Base-by-base conservation (phyloP, 306 rosid genomes). In the Notholithocarpus densiflorus region DNA sequence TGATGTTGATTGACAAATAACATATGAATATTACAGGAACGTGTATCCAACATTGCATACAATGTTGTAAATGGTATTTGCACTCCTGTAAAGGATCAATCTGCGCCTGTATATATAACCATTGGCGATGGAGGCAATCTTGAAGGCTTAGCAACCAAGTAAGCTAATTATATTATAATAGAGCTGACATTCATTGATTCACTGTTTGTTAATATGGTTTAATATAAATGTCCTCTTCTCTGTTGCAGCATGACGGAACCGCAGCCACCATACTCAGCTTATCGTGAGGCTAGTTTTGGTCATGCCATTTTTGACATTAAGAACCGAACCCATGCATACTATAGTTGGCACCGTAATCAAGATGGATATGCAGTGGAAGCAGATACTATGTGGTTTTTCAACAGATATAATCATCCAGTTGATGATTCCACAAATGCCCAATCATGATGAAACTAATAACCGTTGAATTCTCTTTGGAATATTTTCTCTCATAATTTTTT, bases 61-160 rank as follows among this genome's bases (percentile, higher is more conserved):
- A 89, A 84, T 24, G 52, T 88, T 0, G 75, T 88, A 19, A 88
- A 88, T 71, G 89, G 91, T 18, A 72, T 59, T 11, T 89, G 92
- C 77, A 57, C 21, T 24, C 90, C 90, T 1, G 84, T 89, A 73
- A 86, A 80, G 48, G 88, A 89, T 73, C 87, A 77, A 52, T 80
- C 82, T 5, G 90, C 92, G 29, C 92, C 90, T 29, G 88, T 89
- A 11, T 89, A 89, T 87, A 84, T 89, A 53, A 89, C 86, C 72
- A 86, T 89, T 15, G 92, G 92, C 3, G 92, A 89, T 52, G 90
- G 92, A 54, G 92, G 92, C 34, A 89, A 89, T 72, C 11, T 80
- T 45, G 92, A 89, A 86, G 92, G 87, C 86, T 81, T 89, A 56
- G 92, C 86, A 31, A 84, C 71, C 79, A 84, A 86, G 92, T 89